These are phyloP conservation scores for Zygotorulaspora danielsina DNA, from an alignment of 805 yeast species.

Conservation along the genomic window DNA sequence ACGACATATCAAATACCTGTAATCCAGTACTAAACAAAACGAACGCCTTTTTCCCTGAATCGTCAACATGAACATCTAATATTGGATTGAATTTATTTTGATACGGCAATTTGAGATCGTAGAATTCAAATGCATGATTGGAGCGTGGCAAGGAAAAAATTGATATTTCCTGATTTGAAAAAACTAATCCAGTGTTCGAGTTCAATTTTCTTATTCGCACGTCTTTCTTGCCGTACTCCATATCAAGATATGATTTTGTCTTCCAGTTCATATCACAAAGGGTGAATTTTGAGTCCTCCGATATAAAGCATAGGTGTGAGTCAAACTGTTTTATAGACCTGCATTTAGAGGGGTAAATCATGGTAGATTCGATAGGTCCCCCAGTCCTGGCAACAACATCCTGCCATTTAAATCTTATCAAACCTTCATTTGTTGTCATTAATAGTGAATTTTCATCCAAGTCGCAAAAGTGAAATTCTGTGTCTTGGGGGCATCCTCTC, in stretches of 20 bases:
- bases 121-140: slow-evolving; percentile 3
- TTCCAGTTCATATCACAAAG: not conserved
- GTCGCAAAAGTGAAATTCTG: not conserved
- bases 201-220: slow-evolving; percentile 11
- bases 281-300: slow-evolving; percentile 1
- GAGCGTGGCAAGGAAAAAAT: slow-evolving; percentile 1
- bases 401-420: slow-evolving; percentile 5
- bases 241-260: not conserved
- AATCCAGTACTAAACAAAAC: slow-evolving; percentile 25
- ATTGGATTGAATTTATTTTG: slow-evolving; percentile 17
- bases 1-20: slow-evolving; percentile 20
- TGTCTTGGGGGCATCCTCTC: not conserved
- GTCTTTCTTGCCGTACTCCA: slow-evolving; percentile 9
- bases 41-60: slow-evolving; percentile 11
- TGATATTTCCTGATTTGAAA: slow-evolving; percentile 13
- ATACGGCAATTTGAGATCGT: slow-evolving; percentile 21
- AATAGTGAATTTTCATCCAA: not conserved
- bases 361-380: not conserved
- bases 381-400: not conserved
- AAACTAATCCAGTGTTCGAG: slow-evolving; percentile 7
- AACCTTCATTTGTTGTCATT: not conserved
- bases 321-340: slow-evolving; percentile 3
- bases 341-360: slow-evolving; percentile 1
- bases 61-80: slow-evolving; percentile 18
- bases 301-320: slow-evolving; percentile 5